Evolutionary conservation across 768 basidiomycete genomes (phyloP).

Genomic region (Tylopilus balloui): DNA sequence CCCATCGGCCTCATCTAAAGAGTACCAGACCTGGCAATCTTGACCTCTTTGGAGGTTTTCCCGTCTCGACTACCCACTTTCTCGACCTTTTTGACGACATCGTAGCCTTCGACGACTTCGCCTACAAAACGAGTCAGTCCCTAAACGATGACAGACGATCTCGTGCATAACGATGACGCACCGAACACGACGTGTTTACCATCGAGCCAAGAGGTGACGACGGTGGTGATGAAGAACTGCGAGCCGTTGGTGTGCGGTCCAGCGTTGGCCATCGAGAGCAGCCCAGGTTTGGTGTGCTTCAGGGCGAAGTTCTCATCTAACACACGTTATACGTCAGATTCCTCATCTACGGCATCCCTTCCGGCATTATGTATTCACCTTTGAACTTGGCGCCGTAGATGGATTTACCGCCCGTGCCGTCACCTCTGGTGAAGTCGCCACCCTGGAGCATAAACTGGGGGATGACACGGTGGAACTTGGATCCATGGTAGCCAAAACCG

Average conservation of each 20-base stretch:
- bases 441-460: slow-evolving; percentile 87
- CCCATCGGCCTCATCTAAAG: background rate
- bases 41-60: background rate
- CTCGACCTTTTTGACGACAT: background rate
- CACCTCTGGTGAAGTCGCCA: slow-evolving; percentile 70
- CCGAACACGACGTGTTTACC: slow-evolving; percentile 15
- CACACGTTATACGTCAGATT: slow-evolving; percentile 13
- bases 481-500: slow-evolving; percentile 70
- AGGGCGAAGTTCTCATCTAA: slow-evolving; percentile 86
- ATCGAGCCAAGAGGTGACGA: slow-evolving; percentile 40
- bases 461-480: slow-evolving; percentile 77
- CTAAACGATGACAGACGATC: background rate
- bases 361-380: no score
- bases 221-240: slow-evolving; percentile 91
- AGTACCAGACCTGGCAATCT: background rate
- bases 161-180: background rate
- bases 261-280: slow-evolving; percentile 79
- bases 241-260: slow-evolving; percentile 82
- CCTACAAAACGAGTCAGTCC: background rate
- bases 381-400: slow-evolving; percentile 68
- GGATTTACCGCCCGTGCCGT: slow-evolving; percentile 79
- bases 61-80: background rate
- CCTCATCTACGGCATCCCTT: background rate
- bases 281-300: slow-evolving; percentile 66
- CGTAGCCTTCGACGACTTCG: background rate